Evolutionary conservation across 192 early-diverging fungal genomes (phyloP).

Genomic region (Physocladia obscura): DNA sequence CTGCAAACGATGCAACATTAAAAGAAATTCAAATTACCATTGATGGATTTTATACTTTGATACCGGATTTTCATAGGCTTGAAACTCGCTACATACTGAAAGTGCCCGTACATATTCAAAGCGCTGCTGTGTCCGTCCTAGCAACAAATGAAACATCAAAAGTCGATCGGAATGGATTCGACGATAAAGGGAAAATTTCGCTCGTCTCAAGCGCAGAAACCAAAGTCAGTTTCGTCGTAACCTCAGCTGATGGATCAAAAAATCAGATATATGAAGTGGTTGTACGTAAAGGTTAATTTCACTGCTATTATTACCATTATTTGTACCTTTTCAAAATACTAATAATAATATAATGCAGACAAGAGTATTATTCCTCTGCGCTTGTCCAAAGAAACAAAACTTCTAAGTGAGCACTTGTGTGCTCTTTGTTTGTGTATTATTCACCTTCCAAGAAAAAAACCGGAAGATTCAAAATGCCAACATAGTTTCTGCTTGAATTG

Average conservation of each 20-base stretch:
- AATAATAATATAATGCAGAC: too few relatives aligned
- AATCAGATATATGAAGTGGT: slow-evolving; percentile 18
- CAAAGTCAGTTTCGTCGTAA: slow-evolving; percentile 22
- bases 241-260: slow-evolving; percentile 17
- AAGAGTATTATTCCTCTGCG: too few relatives aligned
- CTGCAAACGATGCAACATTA: slow-evolving; percentile 39
- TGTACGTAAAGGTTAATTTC: slow-evolving; percentile 24
- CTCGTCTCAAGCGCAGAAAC: slow-evolving; percentile 29
- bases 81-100: slow-evolving; percentile 38
- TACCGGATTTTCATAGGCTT: slow-evolving; percentile 40
- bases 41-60: slow-evolving; percentile 16
- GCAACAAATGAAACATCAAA: slow-evolving; percentile 20
- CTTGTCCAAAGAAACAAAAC: too few relatives aligned
- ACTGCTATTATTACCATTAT: neutral
- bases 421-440: neutral
- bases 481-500: slow-evolving; percentile 42
- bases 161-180: neutral
- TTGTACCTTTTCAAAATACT: neutral
- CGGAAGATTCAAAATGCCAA: slow-evolving; percentile 9
- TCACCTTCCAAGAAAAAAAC: neutral
- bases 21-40: slow-evolving; percentile 26
- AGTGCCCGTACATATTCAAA: neutral
- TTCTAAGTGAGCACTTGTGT: too few relatives aligned
- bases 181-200: neutral
- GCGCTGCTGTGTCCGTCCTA: neutral